Conservation (phyloP, 1,284 basidiomycete genomes). For the Melanopsichium pennsylvanicum region DNA sequence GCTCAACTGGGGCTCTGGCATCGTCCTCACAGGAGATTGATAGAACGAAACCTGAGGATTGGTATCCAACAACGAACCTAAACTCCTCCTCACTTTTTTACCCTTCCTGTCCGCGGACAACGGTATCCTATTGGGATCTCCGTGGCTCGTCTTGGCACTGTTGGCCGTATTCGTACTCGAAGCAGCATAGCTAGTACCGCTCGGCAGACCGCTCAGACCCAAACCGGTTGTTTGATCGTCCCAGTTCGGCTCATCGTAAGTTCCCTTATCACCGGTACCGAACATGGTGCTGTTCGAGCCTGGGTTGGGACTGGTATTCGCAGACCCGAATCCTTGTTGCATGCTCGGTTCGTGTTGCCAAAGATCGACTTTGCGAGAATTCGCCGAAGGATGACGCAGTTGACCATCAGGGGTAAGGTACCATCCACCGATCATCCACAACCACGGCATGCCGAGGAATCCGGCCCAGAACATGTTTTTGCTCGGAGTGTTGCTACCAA, state of each 20-base stretch:
- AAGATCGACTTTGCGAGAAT: conserved; percentile 31
- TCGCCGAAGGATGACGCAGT: conserved; percentile 17
- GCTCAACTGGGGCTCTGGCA: conserved; percentile 12
- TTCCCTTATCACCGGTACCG: too few relatives aligned
- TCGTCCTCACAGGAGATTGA: conserved; percentile 41
- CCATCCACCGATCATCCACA: conserved; percentile 61
- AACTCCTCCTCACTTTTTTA: conserved; percentile 28
- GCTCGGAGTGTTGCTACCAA: conserved; percentile 38
- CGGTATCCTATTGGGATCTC: conserved; percentile 28
- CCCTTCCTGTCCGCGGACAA: conserved; percentile 25
- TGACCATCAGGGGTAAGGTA: conserved; percentile 38
- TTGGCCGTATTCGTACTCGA: conserved; percentile 21
- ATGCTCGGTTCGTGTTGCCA: conserved; percentile 52
- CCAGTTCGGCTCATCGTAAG: too few relatives aligned
- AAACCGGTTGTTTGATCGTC: too few relatives aligned
- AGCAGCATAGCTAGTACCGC: conserved; percentile 19
- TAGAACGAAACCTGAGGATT: conserved; percentile 46
- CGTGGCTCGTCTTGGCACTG: conserved; percentile 26
- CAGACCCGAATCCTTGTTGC: too few relatives aligned
- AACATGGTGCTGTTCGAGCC: too few relatives aligned
- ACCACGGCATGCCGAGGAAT: conserved; percentile 60
- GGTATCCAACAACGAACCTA: conserved; percentile 34
- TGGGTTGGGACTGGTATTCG: conserved; percentile 8
- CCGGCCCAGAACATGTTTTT: conserved; percentile 56
- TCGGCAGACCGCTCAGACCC: conserved; percentile 18